A percentile compares a stretch with the other conserved stretches of the same genome.
phyloP scores from a whole-genome alignment of 2,329 filamentous ascomycete species.

The Leptographium procerum region DNA sequence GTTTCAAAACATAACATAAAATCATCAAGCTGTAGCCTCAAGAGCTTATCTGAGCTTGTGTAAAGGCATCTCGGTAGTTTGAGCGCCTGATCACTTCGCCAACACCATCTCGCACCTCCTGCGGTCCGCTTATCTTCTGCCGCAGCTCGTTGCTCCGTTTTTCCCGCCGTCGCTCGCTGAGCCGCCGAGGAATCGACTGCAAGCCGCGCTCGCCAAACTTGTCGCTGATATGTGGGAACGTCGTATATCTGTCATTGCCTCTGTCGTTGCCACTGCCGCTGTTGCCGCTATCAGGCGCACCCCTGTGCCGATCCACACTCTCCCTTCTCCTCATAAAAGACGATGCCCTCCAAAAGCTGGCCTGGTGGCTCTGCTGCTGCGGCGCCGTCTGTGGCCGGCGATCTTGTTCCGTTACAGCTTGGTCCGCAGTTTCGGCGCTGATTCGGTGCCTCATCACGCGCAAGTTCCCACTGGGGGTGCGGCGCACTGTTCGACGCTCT shows the following conservation, averaged over 20 bases:
- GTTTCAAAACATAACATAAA: constrained; percentile 8
- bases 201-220: constrained; percentile 37
- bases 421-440: constrained; percentile 33
- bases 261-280: neutral
- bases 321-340: constrained; percentile 1
- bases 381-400: constrained; percentile 27
- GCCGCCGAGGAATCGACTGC: constrained; percentile 39
- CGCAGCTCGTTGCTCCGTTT: constrained; percentile 47
- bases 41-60: neutral
- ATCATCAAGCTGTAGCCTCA: neutral
- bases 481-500: constrained; percentile 46
- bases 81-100: constrained; percentile 42
- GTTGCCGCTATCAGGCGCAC: neutral
- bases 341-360: constrained; percentile 12
- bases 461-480: constrained; percentile 48
- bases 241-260: constrained; percentile 4
- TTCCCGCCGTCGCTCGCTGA: constrained; percentile 48
- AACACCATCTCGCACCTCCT: constrained; percentile 46
- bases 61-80: constrained; percentile 23
- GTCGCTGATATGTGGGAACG: constrained; percentile 28
- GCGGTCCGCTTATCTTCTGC: constrained; percentile 48
- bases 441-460: constrained; percentile 44
- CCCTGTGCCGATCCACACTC: neutral
- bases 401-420: constrained; percentile 11
- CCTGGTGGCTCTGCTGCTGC: constrained; percentile 12